Base-by-base conservation (phyloP, 257 asterid species). In the Buddleja alternifolia region DNA sequence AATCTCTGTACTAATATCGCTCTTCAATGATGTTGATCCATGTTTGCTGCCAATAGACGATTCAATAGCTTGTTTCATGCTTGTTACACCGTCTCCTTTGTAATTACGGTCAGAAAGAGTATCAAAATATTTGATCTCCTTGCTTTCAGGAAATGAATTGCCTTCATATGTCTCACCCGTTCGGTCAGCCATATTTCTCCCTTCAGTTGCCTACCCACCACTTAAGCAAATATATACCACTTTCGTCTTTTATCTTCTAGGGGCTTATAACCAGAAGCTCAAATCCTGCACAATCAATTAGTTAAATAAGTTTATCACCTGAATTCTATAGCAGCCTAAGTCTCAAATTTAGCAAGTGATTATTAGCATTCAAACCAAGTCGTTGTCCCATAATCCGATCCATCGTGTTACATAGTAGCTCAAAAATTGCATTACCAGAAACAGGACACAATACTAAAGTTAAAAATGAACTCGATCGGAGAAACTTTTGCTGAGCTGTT, bases 1-100 rank as follows among this genome's bases (percentile, higher is more conserved):
- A 8, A 32, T 57, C 69, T 75, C 76, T 11, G 72, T 61, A 68
- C 78, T 75, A 45, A 73, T 66, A 40, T 82, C 84, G 67, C 84
- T 78, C 77, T 78, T 78, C 29, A 66, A 69, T 10, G 74, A 61
- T 4, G 53, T 66, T 5, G 79, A 72, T 17, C 72, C 73, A 10
- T 69, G 63, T 39, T 63, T 75, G 62, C 45, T 63, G 60, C 54
- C 72, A 64, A 60, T 40, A 39, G 67, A 74, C 7, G 44, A 63
- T 48, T 70, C 75, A 69, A 25, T 59, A 53, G 23, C 66, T 21
- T 44, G 80, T 19, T 61, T 68, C 66, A 23, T 19, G 63, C 53
- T 24, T 32, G 55, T 67, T 15, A 37, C 61, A 34, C 34, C 25
- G 63, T 57, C 58, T 44, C 55, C 53, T 5, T 20, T 62, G 51